Evolutionary conservation across 371 early-diverging fungal genomes (phyloP), one percentile per base, ranked within the genome.

Genomic region (Mucor saturninus): DNA sequence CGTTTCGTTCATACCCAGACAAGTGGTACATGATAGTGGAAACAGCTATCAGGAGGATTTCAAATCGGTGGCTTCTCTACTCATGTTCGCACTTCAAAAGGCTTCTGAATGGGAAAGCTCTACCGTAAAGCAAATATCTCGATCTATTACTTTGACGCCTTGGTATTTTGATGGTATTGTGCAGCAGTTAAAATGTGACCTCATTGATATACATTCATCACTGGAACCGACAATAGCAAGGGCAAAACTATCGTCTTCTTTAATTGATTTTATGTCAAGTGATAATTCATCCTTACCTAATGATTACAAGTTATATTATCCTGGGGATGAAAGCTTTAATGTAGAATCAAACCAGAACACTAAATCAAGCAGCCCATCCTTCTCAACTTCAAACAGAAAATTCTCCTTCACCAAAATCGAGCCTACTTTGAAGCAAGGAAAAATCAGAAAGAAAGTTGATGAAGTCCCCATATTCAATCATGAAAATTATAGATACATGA

Each of bases 31-130:
- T 4, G 39, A 59, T 28, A 38, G 11, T 40, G 31, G 31, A 26
- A 14, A 15, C 39, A 35, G 42, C 31, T 38, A 50, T 29, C 37
- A 50, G 9, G 39, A 46, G 0, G 61, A 61, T 29, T 66, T 66
- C 40, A 46, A 59, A 6, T 39, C 32, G 5, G 26, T 61, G 6
- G 54, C 61, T 7, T 51, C 37, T 4, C 6, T 61, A 6, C 51
- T 64, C 62, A 10, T 64, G 30, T 67, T 64, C 50, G 64, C 69
- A 3, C 61, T 89, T 7, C 66, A 81, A 26, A 71, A 73, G 45
- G 79, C 91, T 2, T 65, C 65, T 1, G 73, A 74, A 40, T 77
- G 81, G 77, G 74, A 77, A 54, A 85, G 79, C 57, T 81, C 87
- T 0, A 80, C 83, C 13, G 88, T 90, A 0, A 80, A 83, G 40